Percentiles rank a stretch among this genome's conserved stretches.
Conservation (phyloP, 257 asterid species). For the Rauvolfia tetraphylla region DNA sequence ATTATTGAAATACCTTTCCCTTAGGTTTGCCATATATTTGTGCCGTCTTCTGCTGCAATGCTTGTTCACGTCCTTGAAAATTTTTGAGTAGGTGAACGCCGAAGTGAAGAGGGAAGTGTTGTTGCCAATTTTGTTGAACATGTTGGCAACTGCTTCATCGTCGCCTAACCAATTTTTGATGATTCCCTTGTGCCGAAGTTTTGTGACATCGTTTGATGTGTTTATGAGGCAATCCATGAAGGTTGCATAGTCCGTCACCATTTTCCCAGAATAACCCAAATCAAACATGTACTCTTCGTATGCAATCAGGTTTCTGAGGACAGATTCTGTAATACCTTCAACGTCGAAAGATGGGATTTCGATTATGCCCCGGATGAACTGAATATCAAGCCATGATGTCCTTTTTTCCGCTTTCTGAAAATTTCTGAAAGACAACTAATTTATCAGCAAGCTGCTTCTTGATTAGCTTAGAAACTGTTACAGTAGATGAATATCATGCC, state of each 20-base stretch:
- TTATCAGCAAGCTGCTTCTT: background rate
- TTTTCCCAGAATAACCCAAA: background rate
- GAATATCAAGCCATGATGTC: background rate
- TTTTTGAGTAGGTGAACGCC: conserved; percentile 1
- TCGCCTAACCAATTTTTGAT: conserved; percentile 1
- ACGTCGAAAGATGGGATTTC: background rate
- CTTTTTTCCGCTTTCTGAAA: too few species aligned
- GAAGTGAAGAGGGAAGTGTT: background rate
- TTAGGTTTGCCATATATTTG: conserved; percentile 22
- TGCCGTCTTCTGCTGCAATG: conserved; percentile 19
- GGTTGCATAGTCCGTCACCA: background rate
- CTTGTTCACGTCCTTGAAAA: background rate
- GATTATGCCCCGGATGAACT: background rate
- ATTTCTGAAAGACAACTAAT: background rate
- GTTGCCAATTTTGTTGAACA: conserved; percentile 16
- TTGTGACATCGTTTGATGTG: background rate
- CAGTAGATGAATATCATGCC: background rate
- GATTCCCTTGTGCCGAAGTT: background rate
- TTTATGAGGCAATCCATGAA: background rate
- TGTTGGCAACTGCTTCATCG: conserved; percentile 2
- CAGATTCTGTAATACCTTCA: background rate
- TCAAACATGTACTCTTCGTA: background rate
- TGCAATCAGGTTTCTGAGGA: background rate
- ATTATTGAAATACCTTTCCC: conserved; percentile 18
- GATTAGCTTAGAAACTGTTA: background rate